Evolutionary conservation across 768 basidiomycete genomes (phyloP).

Genomic region (Boletus reticulatus): DNA sequence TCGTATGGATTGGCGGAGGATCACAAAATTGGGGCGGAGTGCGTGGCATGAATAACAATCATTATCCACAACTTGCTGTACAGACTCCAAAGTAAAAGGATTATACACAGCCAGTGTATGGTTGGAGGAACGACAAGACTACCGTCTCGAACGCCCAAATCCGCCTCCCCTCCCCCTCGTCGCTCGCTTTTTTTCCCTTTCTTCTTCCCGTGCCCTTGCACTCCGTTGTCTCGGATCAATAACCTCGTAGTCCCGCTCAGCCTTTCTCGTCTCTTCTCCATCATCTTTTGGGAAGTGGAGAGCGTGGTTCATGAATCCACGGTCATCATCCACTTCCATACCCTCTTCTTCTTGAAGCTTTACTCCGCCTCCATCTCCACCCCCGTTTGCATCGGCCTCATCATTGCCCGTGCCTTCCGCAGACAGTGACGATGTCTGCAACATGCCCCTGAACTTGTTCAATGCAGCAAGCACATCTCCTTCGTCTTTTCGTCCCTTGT

Average conservation of each 20-base stretch:
- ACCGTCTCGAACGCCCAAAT: constrained; percentile 21
- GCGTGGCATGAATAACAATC: background rate
- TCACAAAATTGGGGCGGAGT: background rate
- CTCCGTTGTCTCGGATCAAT: constrained; percentile 78
- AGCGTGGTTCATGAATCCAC: constrained; percentile 69
- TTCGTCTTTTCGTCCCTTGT: constrained; percentile 66
- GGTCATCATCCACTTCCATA: constrained; percentile 78
- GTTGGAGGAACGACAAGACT: background rate
- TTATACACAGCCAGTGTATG: background rate
- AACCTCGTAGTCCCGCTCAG: constrained; percentile 84
- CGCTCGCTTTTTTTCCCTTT: constrained; percentile 57
- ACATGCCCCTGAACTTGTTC: constrained; percentile 67
- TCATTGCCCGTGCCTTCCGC: constrained; percentile 25
- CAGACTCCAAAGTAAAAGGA: background rate
- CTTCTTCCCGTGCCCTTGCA: constrained; percentile 76
- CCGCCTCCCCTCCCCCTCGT: constrained; percentile 24
- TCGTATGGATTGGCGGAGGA: background rate
- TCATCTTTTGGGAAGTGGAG: constrained; percentile 79
- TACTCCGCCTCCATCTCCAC: constrained; percentile 9
- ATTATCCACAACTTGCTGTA: constrained; percentile 1
- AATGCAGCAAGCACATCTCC: constrained; percentile 66
- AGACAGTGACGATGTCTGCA: constrained; percentile 44
- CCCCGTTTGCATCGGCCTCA: constrained; percentile 15
- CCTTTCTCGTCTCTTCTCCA: constrained; percentile 70
- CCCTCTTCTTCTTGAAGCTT: constrained; percentile 41